phyloP scores from a whole-genome alignment of 345 rosid genomes.

The Psidium guajava region DNA sequence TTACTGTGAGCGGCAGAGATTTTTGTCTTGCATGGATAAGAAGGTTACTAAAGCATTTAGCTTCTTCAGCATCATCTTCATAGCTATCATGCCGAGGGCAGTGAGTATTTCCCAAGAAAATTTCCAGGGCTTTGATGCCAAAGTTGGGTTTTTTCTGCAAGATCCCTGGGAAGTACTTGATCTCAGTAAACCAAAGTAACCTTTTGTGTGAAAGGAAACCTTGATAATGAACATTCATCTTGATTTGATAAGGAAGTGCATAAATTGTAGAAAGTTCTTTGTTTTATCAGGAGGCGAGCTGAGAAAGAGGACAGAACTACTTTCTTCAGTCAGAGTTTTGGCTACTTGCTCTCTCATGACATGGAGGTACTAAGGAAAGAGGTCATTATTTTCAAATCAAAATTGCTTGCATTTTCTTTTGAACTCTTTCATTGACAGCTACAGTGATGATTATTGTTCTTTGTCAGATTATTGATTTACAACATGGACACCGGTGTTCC shows the following conservation, averaged over 20 bases:
- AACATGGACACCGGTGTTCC: neutral
- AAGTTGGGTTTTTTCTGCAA: neutral
- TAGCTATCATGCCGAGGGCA: neutral
- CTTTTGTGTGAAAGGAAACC: neutral
- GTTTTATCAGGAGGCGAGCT: neutral
- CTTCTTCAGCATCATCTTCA: neutral
- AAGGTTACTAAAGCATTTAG: neutral
- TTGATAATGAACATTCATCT: neutral
- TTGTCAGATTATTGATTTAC: neutral
- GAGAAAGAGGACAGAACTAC: neutral
- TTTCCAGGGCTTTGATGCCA: neutral
- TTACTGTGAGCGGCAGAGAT: neutral
- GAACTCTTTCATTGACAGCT: neutral
- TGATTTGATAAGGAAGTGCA: neutral
- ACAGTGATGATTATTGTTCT: neutral
- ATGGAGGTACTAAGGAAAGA: neutral
- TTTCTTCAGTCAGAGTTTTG: neutral
- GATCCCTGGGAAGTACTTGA: neutral
- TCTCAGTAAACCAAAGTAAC: neutral
- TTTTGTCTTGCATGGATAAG: neutral
- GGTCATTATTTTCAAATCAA: neutral
- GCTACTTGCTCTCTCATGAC: neutral
- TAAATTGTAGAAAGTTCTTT: neutral
- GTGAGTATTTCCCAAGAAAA: neutral
- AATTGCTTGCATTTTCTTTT: neutral